A percentile compares a stretch with the other conserved stretches of the same genome.
Conservation (phyloP, 192 early-diverging fungal species). For the Podila verticillata region DNA sequence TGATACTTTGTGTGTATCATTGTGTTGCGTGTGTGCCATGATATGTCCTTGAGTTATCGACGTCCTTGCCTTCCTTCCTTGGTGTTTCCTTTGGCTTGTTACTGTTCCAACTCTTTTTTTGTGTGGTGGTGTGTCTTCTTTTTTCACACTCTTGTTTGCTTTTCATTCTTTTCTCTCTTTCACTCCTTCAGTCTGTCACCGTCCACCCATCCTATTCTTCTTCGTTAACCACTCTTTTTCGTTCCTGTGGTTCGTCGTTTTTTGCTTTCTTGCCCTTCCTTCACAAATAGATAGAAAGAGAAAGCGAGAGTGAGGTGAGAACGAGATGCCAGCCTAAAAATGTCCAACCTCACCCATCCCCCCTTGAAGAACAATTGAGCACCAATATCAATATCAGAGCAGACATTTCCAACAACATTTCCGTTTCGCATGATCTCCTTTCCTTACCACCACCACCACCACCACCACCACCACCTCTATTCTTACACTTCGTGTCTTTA, state of each 20-base stretch:
- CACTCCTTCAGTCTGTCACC: background rate
- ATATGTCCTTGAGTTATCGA: background rate
- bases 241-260: background rate
- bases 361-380: too few relatives aligned
- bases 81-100: background rate
- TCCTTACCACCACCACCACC: background rate
- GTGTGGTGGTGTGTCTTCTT: slow-evolving; percentile 4
- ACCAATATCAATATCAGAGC: too few relatives aligned
- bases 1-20: background rate
- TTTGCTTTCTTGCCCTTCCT: background rate
- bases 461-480: background rate
- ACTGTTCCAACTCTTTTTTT: background rate
- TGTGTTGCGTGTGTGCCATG: background rate
- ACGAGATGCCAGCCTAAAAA: too few relatives aligned
- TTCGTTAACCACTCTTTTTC: background rate
- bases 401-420: background rate
- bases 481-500: background rate
- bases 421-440: background rate
- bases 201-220: background rate
- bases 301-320: too few relatives aligned
- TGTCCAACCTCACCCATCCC: too few relatives aligned
- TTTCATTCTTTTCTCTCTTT: background rate
- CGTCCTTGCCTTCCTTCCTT: background rate
- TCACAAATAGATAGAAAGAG: background rate
- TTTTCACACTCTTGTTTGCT: background rate